phyloP scores from a whole-genome alignment of 805 yeast genomes.

The Zygosaccharomyces gambellarensis region DNA sequence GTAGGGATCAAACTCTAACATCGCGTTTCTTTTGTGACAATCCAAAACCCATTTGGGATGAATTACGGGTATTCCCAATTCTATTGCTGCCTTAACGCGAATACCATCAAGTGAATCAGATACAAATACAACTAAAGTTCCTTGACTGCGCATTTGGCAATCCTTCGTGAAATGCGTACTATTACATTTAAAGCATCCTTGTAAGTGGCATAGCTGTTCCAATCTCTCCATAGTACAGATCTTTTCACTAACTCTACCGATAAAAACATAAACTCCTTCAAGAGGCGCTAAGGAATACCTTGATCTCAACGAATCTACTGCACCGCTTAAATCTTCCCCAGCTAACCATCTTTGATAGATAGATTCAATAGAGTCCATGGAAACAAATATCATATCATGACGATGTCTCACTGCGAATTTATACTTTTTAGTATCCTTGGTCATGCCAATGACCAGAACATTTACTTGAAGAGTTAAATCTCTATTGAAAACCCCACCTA shows the following conservation, averaged over 20 bases:
- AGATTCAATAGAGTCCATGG: slow-evolving; percentile 16
- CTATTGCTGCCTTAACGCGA: slow-evolving; percentile 37
- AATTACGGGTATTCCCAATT: slow-evolving; percentile 39
- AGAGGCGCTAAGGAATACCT: slow-evolving; percentile 22
- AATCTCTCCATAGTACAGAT: slow-evolving; percentile 7
- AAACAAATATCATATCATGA: slow-evolving; percentile 26
- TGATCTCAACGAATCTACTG: slow-evolving; percentile 15
- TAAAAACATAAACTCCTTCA: slow-evolving; percentile 24
- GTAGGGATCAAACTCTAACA: slow-evolving; percentile 37
- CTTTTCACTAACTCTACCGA: slow-evolving; percentile 24
- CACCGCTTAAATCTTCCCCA: slow-evolving; percentile 28
- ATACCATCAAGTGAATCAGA: slow-evolving; percentile 27
- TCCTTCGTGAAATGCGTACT: slow-evolving; percentile 19
- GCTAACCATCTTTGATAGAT: slow-evolving; percentile 30
- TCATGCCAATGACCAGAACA: slow-evolving; percentile 54
- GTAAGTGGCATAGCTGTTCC: slow-evolving; percentile 14
- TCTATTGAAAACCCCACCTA: slow-evolving; percentile 57
- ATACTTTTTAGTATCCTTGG: slow-evolving; percentile 32
- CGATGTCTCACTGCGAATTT: slow-evolving; percentile 28
- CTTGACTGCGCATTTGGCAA: slow-evolving; percentile 8
- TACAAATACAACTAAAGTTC: slow-evolving; percentile 23
- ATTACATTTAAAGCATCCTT: slow-evolving; percentile 18
- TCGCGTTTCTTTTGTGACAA: slow-evolving; percentile 39
- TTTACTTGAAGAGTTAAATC: slow-evolving; percentile 60
- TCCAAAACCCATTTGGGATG: slow-evolving; percentile 43